phyloP scores from a whole-genome alignment of 139 green algal species.

The Tetradesmus lagerheimii region DNA sequence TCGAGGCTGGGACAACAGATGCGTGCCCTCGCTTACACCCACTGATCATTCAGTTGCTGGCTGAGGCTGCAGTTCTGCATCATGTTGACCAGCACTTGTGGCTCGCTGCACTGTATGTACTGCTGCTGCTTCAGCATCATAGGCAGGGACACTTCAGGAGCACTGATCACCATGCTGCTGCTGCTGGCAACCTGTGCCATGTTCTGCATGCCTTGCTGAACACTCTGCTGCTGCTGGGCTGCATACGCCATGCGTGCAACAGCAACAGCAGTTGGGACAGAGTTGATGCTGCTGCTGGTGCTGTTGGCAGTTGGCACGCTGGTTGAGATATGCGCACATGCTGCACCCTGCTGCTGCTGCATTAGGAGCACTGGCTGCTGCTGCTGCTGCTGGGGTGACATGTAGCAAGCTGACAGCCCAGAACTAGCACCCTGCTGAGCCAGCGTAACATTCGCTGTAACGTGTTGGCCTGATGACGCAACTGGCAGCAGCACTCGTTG shows the following conservation, averaged over 20 bases:
- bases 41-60: background rate
- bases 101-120: background rate
- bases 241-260: background rate
- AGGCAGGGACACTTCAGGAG: background rate
- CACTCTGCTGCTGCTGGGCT: background rate
- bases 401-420: background rate
- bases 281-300: background rate
- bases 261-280: background rate
- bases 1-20: no score
- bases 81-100: background rate
- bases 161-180: background rate
- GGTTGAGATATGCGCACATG: background rate
- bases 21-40: background rate
- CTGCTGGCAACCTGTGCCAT: background rate
- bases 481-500: background rate
- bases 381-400: background rate
- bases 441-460: background rate
- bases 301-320: background rate
- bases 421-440: background rate
- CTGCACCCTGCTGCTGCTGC: background rate
- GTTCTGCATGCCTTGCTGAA: background rate
- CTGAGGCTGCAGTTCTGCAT: background rate
- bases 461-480: background rate
- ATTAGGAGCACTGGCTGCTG: background rate
- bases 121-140: background rate